A percentile compares a stretch with the other conserved stretches of the same genome.
Evolutionary conservation across 768 basidiomycete species (phyloP).

Genomic region (Mycena chlorophos): DNA sequence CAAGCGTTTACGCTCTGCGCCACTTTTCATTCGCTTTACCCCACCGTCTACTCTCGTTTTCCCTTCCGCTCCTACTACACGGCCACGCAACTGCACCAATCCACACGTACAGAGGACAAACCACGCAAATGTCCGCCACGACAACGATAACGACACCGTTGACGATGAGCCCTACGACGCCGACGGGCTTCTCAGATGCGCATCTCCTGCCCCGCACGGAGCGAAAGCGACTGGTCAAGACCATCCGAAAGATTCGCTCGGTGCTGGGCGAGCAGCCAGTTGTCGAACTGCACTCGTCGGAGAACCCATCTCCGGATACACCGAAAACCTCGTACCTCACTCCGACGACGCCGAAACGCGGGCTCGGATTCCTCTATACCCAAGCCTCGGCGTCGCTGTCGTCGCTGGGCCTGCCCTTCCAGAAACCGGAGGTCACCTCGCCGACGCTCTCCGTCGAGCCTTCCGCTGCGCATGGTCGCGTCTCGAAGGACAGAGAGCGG

Average conservation of each 20-base stretch:
- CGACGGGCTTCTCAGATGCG: not conserved
- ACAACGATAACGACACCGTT: too few species aligned
- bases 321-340: not conserved
- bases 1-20: too few species aligned
- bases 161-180: not conserved
- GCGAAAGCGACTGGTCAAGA: constrained; percentile 17
- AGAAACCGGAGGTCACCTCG: constrained; percentile 3
- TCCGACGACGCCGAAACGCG: not conserved
- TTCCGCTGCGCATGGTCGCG: not conserved
- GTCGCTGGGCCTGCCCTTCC: constrained; percentile 10
- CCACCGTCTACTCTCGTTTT: too few species aligned
- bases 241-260: constrained; percentile 15
- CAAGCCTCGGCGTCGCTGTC: constrained; percentile 8
- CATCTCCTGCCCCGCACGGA: not conserved
- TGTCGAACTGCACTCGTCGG: constrained; percentile 1
- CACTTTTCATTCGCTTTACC: too few species aligned
- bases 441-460: not conserved
- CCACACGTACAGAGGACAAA: too few species aligned
- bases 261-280: constrained; percentile 18
- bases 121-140: too few species aligned
- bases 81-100: too few species aligned
- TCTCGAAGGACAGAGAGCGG: not conserved
- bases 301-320: not conserved
- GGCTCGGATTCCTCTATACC: constrained; percentile 4
- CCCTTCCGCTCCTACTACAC: too few species aligned